Percentiles rank a stretch among this genome's conserved stretches.
Evolutionary conservation across 139 green algal genomes (phyloP).

Genomic region (Chlamydomonas schloesseri): DNA sequence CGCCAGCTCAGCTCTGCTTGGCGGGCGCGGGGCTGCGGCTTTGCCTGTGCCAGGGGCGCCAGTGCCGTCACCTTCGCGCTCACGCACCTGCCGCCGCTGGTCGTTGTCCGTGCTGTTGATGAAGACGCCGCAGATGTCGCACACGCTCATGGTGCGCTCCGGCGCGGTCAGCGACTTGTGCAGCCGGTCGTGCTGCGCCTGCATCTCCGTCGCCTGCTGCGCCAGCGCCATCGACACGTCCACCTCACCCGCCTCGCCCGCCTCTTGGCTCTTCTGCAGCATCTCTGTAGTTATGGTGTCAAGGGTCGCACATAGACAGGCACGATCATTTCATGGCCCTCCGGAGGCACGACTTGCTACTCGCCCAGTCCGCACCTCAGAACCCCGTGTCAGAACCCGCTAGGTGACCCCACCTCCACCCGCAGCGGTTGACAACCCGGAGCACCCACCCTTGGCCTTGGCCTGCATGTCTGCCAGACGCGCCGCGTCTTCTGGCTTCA

Average conservation of each 20-base stretch:
- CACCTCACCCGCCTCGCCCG: constrained; percentile 85
- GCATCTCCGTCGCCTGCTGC: constrained; percentile 72
- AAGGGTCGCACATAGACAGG: too few relatives aligned
- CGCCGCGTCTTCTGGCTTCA: constrained; percentile 70
- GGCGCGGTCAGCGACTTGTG: constrained; percentile 70
- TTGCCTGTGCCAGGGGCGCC: too few relatives aligned
- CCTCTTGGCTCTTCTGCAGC: constrained; percentile 62
- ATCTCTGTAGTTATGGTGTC: constrained; percentile 69
- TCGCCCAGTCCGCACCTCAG: too few relatives aligned
- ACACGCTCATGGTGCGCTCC: constrained; percentile 83
- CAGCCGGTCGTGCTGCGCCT: constrained; percentile 75
- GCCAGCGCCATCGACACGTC: constrained; percentile 78
- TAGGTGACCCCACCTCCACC: neutral
- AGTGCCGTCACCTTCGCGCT: too few relatives aligned
- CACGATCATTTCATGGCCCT: too few relatives aligned
- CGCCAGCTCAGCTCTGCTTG: too few relatives aligned
- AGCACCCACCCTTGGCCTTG: constrained; percentile 59
- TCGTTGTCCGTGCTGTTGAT: constrained; percentile 91
- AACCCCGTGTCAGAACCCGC: too few relatives aligned
- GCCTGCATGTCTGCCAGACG: constrained; percentile 74
- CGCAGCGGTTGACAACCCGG: neutral
- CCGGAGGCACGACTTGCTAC: too few relatives aligned
- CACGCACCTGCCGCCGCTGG: constrained; percentile 67
- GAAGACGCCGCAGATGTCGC: constrained; percentile 91
- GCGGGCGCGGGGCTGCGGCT: too few relatives aligned